Base-by-base conservation (phyloP, 2,329 filamentous ascomycete species). In the Penicillium sp. region DNA sequence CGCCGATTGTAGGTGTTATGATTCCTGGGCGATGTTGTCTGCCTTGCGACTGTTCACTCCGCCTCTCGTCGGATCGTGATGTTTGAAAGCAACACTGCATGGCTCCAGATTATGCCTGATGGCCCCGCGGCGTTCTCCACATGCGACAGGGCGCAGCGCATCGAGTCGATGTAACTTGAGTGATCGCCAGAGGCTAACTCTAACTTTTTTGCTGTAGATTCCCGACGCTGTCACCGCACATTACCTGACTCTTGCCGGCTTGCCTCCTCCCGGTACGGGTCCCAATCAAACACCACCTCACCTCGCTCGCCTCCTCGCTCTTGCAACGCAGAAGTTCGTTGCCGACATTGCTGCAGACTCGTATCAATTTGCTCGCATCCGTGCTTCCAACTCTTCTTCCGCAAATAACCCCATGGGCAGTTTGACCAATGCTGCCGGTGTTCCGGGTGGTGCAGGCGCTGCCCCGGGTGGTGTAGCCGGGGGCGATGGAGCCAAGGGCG, bases 241-340 rank as follows among this genome's bases (percentile, higher is more conserved):
- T 78, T 98, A 98, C 74, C 87, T 98, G 74, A 95, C 91, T 34
- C 86, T 94, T 60, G 90, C 91, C 56, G 93, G 93, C 45, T 87
- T 98, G 4, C 90, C 93, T 32, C 91, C 91, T 1, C 90, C 91
- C 36, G 72, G 72, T 5, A 89, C 90, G 35, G 90, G 89, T 0
- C 86, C 93, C 61, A 95, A 90, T 45, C 89, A 69, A 51, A 76
- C 73, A 13, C 73, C 95, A 62, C 85, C 85, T 18, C 88, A 90
- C 49, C 86, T 98, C 27, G 89, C 91, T 24, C 89, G 91, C 41
- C 85, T 98, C 3, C 85, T 98, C 38, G 91, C 93, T 2, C 86
- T 98, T 7, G 93, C 93, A n/a, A 95, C 93, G 0, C 93, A 98
- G 66, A 98, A 98, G 68, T 98, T 98, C 76, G 88, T 98, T 61